Conservation (phyloP, 805 yeast genomes). For the Barnettozyma pratensis region DNA sequence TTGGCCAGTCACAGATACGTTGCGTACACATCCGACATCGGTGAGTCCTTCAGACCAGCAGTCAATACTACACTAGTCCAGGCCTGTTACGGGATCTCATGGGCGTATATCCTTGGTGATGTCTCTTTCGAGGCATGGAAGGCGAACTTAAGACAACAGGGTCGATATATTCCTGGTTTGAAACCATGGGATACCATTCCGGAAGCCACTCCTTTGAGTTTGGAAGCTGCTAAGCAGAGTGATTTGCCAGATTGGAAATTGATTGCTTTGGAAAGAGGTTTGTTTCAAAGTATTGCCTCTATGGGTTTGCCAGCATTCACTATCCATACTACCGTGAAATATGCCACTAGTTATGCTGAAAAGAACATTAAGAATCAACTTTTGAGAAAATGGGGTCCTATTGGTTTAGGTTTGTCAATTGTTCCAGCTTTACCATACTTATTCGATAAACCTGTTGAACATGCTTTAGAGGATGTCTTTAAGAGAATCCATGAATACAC, state of each 20-base stretch:
- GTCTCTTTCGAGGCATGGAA: conserved; percentile 72
- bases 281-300: conserved; percentile 76
- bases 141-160: conserved; percentile 60
- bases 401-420: conserved; percentile 67
- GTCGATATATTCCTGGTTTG: conserved; percentile 52
- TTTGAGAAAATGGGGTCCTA: conserved; percentile 67
- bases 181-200: conserved; percentile 63
- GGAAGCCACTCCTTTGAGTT: conserved; percentile 23
- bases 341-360: conserved; percentile 53
- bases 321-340: conserved; percentile 70
- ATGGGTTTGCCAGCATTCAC: conserved; percentile 89
- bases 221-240: conserved; percentile 28
- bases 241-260: conserved; percentile 51
- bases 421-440: conserved; percentile 75
- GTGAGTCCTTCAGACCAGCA: conserved; percentile 81
- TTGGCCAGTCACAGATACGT: conserved; percentile 74
- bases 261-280: conserved; percentile 62
- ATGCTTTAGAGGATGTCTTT: conserved; percentile 56
- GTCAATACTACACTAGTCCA: conserved; percentile 65
- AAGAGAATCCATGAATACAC: conserved; percentile 24
- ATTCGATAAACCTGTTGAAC: conserved; percentile 81
- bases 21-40: conserved; percentile 83
- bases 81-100: conserved; percentile 66
- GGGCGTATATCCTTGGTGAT: conserved; percentile 74
- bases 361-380: conserved; percentile 45